These are phyloP conservation scores for Nitzschia sp. DNA, from an alignment of 108 stramenopile species.

Conservation along the genomic window DNA sequence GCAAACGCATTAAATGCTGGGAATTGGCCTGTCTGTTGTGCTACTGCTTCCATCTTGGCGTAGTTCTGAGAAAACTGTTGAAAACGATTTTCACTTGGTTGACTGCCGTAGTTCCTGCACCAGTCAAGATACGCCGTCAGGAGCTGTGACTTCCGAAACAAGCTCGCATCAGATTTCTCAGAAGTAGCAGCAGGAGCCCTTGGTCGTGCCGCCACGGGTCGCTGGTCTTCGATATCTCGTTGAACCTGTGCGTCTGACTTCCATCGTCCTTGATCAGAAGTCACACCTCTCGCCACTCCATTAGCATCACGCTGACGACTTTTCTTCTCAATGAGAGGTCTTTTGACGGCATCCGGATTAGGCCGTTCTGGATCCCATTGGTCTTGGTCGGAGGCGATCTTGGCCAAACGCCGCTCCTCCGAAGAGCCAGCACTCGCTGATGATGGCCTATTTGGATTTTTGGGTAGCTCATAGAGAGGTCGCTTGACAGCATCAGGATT, in stretches of 20 bases:
- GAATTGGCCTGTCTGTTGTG: neutral
- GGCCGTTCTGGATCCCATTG: neutral
- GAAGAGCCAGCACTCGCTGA: neutral
- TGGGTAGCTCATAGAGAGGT: neutral
- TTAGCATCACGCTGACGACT: neutral
- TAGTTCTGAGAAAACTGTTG: neutral
- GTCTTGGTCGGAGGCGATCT: neutral
- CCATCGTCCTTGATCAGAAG: slow-evolving; percentile 7
- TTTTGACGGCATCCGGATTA: neutral
- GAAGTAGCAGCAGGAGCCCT: neutral
- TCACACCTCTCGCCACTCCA: neutral
- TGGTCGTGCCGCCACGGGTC: neutral
- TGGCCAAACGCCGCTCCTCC: neutral
- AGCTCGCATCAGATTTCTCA: neutral
- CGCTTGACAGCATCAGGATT: slow-evolving; percentile 7
- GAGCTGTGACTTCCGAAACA: slow-evolving; percentile 1
- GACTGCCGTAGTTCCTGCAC: neutral
- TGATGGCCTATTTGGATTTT: neutral
- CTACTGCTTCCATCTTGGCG: neutral
- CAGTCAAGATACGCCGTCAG: neutral
- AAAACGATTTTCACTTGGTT: neutral
- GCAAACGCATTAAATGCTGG: neutral
- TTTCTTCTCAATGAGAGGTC: neutral
- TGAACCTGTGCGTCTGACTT: neutral
- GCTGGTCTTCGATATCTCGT: neutral